These are phyloP conservation scores for Cryptococcus wingfieldii DNA, from an alignment of 1,284 basidiomycete genomes.

Conservation along the genomic window DNA sequence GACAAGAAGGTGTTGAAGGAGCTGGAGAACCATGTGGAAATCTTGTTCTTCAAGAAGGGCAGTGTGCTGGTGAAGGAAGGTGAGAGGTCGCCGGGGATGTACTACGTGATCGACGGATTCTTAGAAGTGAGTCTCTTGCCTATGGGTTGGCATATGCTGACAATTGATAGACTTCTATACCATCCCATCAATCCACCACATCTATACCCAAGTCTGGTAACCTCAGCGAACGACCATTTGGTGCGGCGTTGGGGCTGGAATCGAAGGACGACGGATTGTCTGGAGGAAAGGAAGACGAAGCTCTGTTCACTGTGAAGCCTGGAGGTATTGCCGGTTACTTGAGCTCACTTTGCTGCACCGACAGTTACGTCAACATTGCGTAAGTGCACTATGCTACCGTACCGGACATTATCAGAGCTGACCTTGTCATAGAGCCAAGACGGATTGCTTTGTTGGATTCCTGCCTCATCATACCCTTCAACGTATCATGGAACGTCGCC, in stretches of 20 bases:
- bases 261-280: conserved; percentile 3
- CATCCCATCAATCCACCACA: conserved; percentile 12
- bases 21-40: conserved; percentile 93
- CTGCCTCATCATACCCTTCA: conserved; percentile 84
- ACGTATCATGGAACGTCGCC: conserved; percentile 82
- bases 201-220: conserved; percentile 16
- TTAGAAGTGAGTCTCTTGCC: conserved; percentile 63
- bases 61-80: conserved; percentile 82
- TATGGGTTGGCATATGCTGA: neutral
- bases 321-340: conserved; percentile 97
- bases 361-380: conserved; percentile 89
- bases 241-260: conserved; percentile 34
- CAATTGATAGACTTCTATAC: conserved; percentile 16
- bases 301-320: conserved; percentile 91
- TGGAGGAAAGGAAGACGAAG: conserved; percentile 46
- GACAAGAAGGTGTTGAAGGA: conserved; percentile 53
- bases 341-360: conserved; percentile 84
- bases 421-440: conserved; percentile 68
- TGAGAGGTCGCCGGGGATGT: conserved; percentile 72
- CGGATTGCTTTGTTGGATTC: conserved; percentile 94
- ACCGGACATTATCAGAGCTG: neutral
- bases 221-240: conserved; percentile 28
- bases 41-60: conserved; percentile 85
- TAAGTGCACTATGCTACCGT: conserved; percentile 9
- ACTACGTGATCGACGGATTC: conserved; percentile 97